Percentiles rank a stretch among this genome's conserved stretches.
Evolutionary conservation across 2,329 filamentous ascomycete species (phyloP).

Genomic region (Xylaria sp.): DNA sequence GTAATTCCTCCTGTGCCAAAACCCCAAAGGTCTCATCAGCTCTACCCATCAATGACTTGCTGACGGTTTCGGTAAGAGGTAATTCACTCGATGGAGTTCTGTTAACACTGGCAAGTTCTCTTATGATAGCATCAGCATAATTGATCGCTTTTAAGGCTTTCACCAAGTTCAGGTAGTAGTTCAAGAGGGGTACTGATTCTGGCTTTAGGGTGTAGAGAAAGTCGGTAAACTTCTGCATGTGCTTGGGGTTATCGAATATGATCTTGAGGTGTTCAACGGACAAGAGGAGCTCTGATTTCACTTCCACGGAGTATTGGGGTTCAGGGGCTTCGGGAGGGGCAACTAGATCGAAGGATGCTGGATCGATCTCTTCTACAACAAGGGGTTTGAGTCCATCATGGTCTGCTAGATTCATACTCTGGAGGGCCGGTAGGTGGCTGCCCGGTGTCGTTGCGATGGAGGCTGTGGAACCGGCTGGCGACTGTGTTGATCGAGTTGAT

Average conservation of each 20-base stretch:
- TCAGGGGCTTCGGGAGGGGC: conserved; percentile 52
- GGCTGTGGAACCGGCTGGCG: conserved; percentile 45
- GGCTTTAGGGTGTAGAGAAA: conserved; percentile 72
- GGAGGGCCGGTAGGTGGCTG: conserved; percentile 41
- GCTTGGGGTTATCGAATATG: conserved; percentile 72
- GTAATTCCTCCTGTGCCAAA: conserved; percentile 74
- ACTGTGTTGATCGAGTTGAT: conserved; percentile 47
- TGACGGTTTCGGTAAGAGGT: conserved; percentile 63
- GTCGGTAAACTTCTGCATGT: conserved; percentile 73
- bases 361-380: conserved; percentile 52
- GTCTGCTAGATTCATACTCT: conserved; percentile 44
- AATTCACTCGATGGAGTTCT: conserved; percentile 66
- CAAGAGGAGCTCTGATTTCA: conserved; percentile 73
- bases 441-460: conserved; percentile 41
- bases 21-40: conserved; percentile 72
- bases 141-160: conserved; percentile 77
- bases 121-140: conserved; percentile 76
- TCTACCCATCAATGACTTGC: conserved; percentile 69
- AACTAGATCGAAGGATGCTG: conserved; percentile 58
- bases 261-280: conserved; percentile 71
- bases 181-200: conserved; percentile 71
- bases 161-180: conserved; percentile 77
- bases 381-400: conserved; percentile 53
- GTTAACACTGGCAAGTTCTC: conserved; percentile 67
- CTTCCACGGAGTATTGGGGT: conserved; percentile 67